Conservation (phyloP, 768 basidiomycete species). For the Mycena crocata region DNA sequence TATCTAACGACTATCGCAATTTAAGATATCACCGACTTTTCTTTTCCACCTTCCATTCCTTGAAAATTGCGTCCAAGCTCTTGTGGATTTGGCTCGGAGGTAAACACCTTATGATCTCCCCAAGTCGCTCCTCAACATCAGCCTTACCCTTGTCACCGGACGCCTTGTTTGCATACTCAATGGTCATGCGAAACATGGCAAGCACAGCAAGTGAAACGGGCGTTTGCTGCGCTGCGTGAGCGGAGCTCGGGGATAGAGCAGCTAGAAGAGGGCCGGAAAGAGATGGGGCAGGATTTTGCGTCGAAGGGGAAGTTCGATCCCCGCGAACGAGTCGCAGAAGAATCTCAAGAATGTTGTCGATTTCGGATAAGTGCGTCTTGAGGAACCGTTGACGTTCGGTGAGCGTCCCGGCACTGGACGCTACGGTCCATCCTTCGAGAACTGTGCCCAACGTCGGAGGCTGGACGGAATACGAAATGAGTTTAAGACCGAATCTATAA, state of each 20-base stretch:
- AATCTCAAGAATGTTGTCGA: slow-evolving; percentile 93
- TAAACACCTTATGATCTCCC: slow-evolving; percentile 90
- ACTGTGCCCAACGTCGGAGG: slow-evolving; percentile 93
- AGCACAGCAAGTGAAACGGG: slow-evolving; percentile 94
- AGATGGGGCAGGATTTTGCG: slow-evolving; percentile 68
- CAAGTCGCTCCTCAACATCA: slow-evolving; percentile 81
- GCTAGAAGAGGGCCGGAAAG: slow-evolving; percentile 77
- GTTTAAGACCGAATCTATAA: neutral
- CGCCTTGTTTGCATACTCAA: slow-evolving; percentile 84
- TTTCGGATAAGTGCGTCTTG: slow-evolving; percentile 86
- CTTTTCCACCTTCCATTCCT: slow-evolving; percentile 90
- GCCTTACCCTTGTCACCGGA: slow-evolving; percentile 71
- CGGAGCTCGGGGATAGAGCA: slow-evolving; percentile 78
- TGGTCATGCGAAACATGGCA: slow-evolving; percentile 87
- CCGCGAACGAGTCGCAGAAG: slow-evolving; percentile 92
- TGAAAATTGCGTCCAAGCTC: slow-evolving; percentile 94
- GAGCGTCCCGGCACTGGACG: slow-evolving; percentile 79
- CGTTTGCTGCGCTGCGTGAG: slow-evolving; percentile 90
- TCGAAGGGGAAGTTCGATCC: slow-evolving; percentile 78
- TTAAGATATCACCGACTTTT: slow-evolving; percentile 67
- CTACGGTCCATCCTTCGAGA: slow-evolving; percentile 89
- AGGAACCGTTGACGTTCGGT: slow-evolving; percentile 90
- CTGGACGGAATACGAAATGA: slow-evolving; percentile 51
- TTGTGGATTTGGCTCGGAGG: slow-evolving; percentile 91
- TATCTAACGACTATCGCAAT: slow-evolving; percentile 14